Percentiles rank a stretch among this genome's conserved stretches.
These are phyloP conservation scores for Santalum album DNA, from an alignment of 164 flowering plant species.

Conservation along the genomic window DNA sequence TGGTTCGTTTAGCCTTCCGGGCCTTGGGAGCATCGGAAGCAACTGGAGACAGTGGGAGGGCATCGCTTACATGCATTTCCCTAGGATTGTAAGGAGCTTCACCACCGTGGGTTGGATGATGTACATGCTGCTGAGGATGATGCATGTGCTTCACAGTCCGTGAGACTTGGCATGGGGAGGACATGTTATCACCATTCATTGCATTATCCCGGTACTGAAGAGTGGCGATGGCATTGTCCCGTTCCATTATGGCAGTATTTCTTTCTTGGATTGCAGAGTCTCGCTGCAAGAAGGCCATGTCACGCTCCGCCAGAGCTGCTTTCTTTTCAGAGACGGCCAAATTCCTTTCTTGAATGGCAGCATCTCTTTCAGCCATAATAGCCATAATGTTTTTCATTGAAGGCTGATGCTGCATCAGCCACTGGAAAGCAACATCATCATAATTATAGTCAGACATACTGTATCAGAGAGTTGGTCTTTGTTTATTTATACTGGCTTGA, in stretches of 20 bases:
- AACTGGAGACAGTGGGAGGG: constrained; percentile 30
- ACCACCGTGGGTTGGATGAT: constrained; percentile 25
- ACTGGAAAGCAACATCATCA: constrained; percentile 23
- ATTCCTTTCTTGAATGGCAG: constrained; percentile 63
- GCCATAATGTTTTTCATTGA: constrained; percentile 73
- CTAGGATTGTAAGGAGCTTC: constrained; percentile 33
- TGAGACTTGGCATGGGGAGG: constrained; percentile 41
- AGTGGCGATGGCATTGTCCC: constrained; percentile 61
- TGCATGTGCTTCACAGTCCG: constrained; percentile 53
- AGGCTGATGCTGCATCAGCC: constrained; percentile 68
- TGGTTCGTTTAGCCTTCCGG: constrained; percentile 40
- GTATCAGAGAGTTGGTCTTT: not conserved
- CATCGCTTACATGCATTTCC: constrained; percentile 42
- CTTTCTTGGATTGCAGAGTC: constrained; percentile 54
- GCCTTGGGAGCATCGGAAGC: constrained; percentile 34
- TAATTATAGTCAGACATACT: not conserved
- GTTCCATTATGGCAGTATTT: constrained; percentile 48
- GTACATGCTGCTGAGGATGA: constrained; percentile 45
- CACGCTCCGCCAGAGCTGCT: constrained; percentile 54
- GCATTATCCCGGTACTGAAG: constrained; percentile 60
- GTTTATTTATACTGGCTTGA: not conserved
- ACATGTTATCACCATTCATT: constrained; percentile 26
- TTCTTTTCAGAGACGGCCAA: constrained; percentile 58
- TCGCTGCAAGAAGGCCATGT: constrained; percentile 57
- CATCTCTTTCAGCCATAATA: constrained; percentile 66